Evolutionary conservation across 257 asterid species (phyloP), one percentile per base, ranked within the genome.

Genomic region (Dorcoceras hygrometricum): DNA sequence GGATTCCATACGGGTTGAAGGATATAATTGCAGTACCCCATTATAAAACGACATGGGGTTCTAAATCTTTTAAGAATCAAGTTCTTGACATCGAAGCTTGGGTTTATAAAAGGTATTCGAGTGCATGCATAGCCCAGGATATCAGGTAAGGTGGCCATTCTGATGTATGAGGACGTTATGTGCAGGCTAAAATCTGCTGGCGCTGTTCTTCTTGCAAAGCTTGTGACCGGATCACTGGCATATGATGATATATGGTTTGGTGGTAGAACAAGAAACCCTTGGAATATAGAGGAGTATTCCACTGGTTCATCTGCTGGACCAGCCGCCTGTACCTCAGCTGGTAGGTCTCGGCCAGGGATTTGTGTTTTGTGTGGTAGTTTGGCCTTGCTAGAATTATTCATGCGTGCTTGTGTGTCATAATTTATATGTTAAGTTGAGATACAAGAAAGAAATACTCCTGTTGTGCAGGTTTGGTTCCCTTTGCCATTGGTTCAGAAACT

Each of bases 261-360:
- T 5, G 99, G 99, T 26, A 79, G 99, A 77, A 94, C 97, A 11
- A 85, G 97, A 77, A 90, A 93, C 67, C 97, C 99, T 4, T 93
- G 99, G 99, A 93, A 93, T 63, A 84, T 93, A 18, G 96, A 84
- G 80, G 95, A 88, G 74, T 90, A 77, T 56, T 81, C 96, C 72
- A 90, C 99, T n/a, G 99, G 97, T 74, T 94, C 99, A 14, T 94
- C 96, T 25, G 92, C 97, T 70, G 99, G 99, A 68, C 96, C 97
- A 12, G 96, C 95, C 63, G 79, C 97, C 29, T 74, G 86, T 75
- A 90, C 96, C 85, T 85, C 97, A 20, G 95, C 95, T 27, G 97
- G 99, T 88, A 81, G 4, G 25, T 59, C 20, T 60, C 46, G 6
- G 19, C 25, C 23, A 20, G 62, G 18, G 26, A 24, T 59, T 34